phyloP scores from a whole-genome alignment of 2,329 filamentous ascomycete genomes.

The Fusarium concolor region DNA sequence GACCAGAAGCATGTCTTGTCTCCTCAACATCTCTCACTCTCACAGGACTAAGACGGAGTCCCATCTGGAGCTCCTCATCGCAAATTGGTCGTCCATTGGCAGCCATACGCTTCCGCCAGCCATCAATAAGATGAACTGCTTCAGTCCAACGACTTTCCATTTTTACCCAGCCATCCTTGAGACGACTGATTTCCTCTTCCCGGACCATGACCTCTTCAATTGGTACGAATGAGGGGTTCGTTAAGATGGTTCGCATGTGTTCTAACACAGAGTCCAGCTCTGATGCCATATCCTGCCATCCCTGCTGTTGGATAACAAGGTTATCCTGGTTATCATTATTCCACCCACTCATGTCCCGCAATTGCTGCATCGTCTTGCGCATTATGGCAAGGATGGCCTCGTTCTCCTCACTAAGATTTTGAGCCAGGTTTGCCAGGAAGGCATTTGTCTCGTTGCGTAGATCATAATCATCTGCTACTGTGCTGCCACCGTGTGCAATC shows the following conservation, averaged over 20 bases:
- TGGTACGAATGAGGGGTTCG: conserved; percentile 95
- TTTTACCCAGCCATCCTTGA: conserved; percentile 89
- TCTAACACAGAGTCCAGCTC: conserved; percentile 83
- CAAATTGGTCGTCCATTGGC: conserved; percentile 76
- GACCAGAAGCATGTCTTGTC: conserved; percentile 54
- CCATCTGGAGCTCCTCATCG: conserved; percentile 74
- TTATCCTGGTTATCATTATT: conserved; percentile 50
- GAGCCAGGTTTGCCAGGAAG: conserved; percentile 86
- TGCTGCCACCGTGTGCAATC: conserved; percentile 39
- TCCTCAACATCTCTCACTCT: conserved; percentile 65
- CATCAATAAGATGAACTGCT: conserved; percentile 89
- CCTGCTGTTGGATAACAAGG: conserved; percentile 52
- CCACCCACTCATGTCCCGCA: conserved; percentile 77
- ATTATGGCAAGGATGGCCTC: conserved; percentile 81
- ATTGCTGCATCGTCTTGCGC: conserved; percentile 74
- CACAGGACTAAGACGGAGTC: conserved; percentile 72
- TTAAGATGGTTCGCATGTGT: conserved; percentile 85
- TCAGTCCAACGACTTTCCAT: conserved; percentile 94
- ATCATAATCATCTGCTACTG: conserved; percentile 66
- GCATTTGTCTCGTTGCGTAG: conserved; percentile 89
- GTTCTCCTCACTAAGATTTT: conserved; percentile 90
- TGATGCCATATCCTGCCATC: conserved; percentile 73
- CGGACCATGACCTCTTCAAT: conserved; percentile 94
- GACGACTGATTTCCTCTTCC: conserved; percentile 87
- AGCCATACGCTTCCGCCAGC: conserved; percentile 87